These are phyloP conservation scores for Pseudotsuga menziesii DNA, from an alignment of 75 land plant genomes.

Conservation along the genomic window DNA sequence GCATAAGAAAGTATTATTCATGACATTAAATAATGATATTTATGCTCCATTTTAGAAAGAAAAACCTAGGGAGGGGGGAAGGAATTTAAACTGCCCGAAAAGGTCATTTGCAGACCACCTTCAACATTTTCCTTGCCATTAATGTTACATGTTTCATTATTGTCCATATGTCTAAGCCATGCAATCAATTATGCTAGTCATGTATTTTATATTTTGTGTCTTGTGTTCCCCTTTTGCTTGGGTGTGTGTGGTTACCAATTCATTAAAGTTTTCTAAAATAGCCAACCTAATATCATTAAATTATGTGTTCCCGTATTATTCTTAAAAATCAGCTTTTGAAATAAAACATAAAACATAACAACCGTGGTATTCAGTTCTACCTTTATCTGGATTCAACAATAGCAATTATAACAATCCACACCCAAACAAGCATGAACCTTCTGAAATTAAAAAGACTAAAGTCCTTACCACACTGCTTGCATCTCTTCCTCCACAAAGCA, in stretches of 20 bases:
- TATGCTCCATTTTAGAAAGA: not conserved
- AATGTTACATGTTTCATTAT: not conserved
- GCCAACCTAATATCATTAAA: too few relatives aligned
- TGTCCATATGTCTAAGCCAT: not conserved
- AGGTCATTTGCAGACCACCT: not conserved
- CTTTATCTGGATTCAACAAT: not conserved
- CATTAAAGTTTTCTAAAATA: too few relatives aligned
- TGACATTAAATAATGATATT: not conserved
- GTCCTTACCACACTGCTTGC: conserved; percentile 77
- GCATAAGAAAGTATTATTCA: not conserved
- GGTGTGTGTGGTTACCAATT: too few relatives aligned
- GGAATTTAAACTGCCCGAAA: not conserved
- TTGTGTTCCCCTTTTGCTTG: not conserved
- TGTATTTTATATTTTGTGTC: not conserved
- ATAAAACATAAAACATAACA: not conserved
- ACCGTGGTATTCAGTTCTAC: not conserved
- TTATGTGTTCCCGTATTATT: not conserved
- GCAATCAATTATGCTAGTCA: not conserved
- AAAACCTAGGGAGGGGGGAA: not conserved
- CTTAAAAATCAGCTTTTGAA: not conserved
- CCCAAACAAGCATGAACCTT: not conserved
- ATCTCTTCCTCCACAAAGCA: conserved; percentile 95
- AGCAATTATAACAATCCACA: not conserved
- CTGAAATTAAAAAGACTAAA: not conserved
- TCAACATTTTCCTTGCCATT: not conserved